Conservation (phyloP, 2,329 filamentous ascomycete species). For the Ceratocystis smalleyi region DNA sequence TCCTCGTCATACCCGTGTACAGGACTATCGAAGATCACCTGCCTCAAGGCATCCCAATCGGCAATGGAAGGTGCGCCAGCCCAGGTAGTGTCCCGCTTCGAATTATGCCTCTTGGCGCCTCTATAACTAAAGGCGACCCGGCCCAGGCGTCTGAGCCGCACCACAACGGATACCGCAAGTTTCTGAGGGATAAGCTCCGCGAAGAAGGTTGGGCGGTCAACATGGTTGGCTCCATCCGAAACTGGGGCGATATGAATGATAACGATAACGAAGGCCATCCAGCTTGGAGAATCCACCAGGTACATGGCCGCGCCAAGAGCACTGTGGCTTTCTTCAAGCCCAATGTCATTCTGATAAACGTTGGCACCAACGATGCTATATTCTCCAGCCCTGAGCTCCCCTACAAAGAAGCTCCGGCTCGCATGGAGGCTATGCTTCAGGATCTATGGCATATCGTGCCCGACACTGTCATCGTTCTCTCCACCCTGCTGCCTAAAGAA, state of each 20-base stretch:
- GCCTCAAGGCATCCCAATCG: background rate
- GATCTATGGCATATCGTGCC: constrained; percentile 17
- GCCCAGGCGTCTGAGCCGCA: constrained; percentile 3
- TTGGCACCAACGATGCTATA: constrained; percentile 20
- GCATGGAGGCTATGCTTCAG: constrained; percentile 18
- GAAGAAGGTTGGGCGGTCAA: constrained; percentile 23
- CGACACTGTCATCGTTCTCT: constrained; percentile 18
- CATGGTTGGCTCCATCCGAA: constrained; percentile 28
- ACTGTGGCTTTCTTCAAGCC: constrained; percentile 15
- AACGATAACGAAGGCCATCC: constrained; percentile 19
- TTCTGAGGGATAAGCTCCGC: constrained; percentile 22
- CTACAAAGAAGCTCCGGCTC: constrained; percentile 2
- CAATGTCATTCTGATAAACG: constrained; percentile 20
- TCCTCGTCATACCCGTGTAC: background rate
- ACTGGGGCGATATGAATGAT: constrained; percentile 26
- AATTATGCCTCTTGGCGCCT: constrained; percentile 26
- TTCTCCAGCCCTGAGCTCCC: background rate
- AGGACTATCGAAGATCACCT: background rate
- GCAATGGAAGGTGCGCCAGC: background rate
- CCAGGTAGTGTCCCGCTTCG: constrained; percentile 16
- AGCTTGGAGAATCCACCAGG: constrained; percentile 14
- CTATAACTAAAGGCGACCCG: constrained; percentile 25
- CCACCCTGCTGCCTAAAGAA: constrained; percentile 18
- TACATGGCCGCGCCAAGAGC: constrained; percentile 4
- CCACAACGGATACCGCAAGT: constrained; percentile 26